Evolutionary conservation across 345 rosid species (phyloP).

Genomic region (Gossypioides kirkii): DNA sequence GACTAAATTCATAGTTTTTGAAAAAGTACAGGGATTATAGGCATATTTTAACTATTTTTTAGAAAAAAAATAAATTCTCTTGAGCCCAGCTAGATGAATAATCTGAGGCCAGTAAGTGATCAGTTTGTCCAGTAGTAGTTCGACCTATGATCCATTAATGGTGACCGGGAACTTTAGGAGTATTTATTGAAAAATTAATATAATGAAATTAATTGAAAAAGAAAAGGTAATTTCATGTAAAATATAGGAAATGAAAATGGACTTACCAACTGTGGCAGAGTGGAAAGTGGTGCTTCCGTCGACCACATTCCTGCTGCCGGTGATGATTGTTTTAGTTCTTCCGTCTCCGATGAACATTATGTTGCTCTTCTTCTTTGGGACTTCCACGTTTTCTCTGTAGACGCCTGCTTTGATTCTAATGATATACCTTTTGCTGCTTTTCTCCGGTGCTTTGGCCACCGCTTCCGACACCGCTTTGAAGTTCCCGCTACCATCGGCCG

Average conservation of each 20-base stretch:
- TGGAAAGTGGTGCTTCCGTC: constrained; percentile 83
- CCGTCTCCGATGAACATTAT: constrained; percentile 88
- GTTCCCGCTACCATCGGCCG: constrained; percentile 83
- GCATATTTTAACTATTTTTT: too few relatives aligned
- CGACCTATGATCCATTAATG: too few relatives aligned
- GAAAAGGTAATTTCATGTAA: not conserved
- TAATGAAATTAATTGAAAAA: not conserved
- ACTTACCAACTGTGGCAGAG: constrained; percentile 92
- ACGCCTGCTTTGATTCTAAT: constrained; percentile 72
- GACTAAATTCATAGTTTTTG: too few relatives aligned
- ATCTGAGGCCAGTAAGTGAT: too few relatives aligned
- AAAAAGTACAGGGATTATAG: too few relatives aligned
- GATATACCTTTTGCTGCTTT: constrained; percentile 55
- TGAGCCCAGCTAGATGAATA: too few relatives aligned
- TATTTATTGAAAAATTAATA: not conserved
- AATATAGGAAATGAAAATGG: not conserved
- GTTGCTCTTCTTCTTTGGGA: constrained; percentile 55
- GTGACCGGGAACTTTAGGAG: too few relatives aligned
- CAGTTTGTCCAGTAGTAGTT: too few relatives aligned
- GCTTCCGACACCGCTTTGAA: constrained; percentile 54
- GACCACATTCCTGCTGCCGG: constrained; percentile 57
- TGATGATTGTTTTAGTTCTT: constrained; percentile 54
- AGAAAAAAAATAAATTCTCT: too few relatives aligned
- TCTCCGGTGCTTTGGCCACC: constrained; percentile 65
- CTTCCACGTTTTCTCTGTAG: constrained; percentile 74